Evolutionary conservation across 176 grass and related monocot genomes (phyloP), one percentile per base, ranked within the genome.

Genomic region (Puya raimondii): DNA sequence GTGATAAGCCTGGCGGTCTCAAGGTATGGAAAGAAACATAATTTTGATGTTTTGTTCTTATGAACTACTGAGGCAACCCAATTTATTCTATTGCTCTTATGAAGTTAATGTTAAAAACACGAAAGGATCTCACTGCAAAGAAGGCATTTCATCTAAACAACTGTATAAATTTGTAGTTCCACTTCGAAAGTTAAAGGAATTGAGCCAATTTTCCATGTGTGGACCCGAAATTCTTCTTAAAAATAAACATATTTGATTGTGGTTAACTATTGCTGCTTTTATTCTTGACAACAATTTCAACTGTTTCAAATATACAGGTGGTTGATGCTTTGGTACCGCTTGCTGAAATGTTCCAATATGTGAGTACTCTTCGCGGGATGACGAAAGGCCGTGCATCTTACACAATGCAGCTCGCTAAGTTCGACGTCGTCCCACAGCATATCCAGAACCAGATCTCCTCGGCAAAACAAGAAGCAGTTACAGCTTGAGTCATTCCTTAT

Each of bases 321-420:
- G 79, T 97, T 42, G 94, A 97, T 82, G 64, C 86, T 16, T 80
- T 90, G 23, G 89, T 97, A 58, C 94, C 94, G 26, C 73, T 97
- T 59, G 94, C 94, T 21, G 94, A 92, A 85, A 97, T 97, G 94
- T 92, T 97, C 79, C 89, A 92, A 69, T 97, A 97, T 48, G 94
- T 92, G 20, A 97, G 94, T 70, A 81, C 77, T 14, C 89, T 92
- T 20, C 84, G 89, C 18, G 94, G 94, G 22, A 92, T 86, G 89
- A 92, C 89, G 23, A 97, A 97, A 82, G 94, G 94, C 17, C 88
- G 94, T 0, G 94, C 94, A 6, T 92, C 89, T 12, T 92, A 97
- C 80, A 92, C 86, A 8, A 92, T 97, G 94, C 94, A 90, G 74
- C 89, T 97, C 3, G 86, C 88, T 5, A 86, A 90, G 56, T 97